Conservation (phyloP, 1,284 basidiomycete genomes). For the Boletellus deceptivus region DNA sequence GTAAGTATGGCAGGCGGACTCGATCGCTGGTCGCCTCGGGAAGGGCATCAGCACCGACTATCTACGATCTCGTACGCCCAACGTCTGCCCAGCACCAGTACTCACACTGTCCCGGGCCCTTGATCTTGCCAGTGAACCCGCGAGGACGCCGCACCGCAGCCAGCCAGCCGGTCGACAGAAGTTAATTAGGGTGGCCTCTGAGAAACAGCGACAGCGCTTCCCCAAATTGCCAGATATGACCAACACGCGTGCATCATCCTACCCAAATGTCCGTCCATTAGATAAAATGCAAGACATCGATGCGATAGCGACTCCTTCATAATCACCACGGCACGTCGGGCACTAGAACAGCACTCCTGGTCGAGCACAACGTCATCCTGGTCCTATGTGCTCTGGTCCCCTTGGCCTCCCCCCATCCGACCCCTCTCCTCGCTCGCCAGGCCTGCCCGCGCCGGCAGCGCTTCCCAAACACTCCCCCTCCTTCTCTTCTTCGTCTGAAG, state of each 20-base stretch:
- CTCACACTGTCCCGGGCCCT: conserved; percentile 15
- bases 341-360: conserved; percentile 9
- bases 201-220: conserved; percentile 14
- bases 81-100: background rate
- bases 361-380: conserved; percentile 28
- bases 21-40: conserved; percentile 12
- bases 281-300: conserved; percentile 30
- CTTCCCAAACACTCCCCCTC: conserved; percentile 29
- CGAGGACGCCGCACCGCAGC: conserved; percentile 31
- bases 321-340: conserved; percentile 13
- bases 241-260: conserved; percentile 18
- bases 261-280: conserved; percentile 38
- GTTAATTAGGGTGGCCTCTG: conserved; percentile 20
- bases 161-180: conserved; percentile 28
- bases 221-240: conserved; percentile 24
- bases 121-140: conserved; percentile 15
- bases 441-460: conserved; percentile 18
- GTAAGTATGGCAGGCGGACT: background rate
- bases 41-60: background rate
- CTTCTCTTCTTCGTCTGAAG: conserved; percentile 38
- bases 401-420: conserved; percentile 28
- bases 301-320: conserved; percentile 27
- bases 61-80: background rate
- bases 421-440: conserved; percentile 33
- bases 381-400: conserved; percentile 24